Conservation (phyloP, 257 asterid genomes). For the Nicotiana tomentosiformis region DNA sequence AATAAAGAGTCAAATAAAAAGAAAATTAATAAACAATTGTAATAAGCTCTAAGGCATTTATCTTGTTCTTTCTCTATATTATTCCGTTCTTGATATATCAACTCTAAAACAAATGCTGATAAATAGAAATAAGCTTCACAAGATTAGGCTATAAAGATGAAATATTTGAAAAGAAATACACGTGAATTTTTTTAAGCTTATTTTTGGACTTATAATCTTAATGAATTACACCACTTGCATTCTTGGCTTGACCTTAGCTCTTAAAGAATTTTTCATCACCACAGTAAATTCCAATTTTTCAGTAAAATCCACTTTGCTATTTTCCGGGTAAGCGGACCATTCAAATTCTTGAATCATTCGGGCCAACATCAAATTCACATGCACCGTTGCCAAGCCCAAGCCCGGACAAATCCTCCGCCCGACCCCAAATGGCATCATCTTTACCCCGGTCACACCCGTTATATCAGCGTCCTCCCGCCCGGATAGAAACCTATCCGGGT, state of each 20-base stretch:
- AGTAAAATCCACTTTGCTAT: constrained; percentile 58
- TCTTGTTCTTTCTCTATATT: no score
- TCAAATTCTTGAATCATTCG: no score
- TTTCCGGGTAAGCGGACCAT: constrained; percentile 68
- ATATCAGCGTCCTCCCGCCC: constrained; percentile 78
- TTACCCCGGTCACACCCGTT: constrained; percentile 18
- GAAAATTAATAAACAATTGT: no score
- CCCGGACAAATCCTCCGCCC: no score
- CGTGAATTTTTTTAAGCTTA: neutral
- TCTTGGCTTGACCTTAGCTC: constrained; percentile 63
- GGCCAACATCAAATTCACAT: no score
- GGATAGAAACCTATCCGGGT: constrained; percentile 73
- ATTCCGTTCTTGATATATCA: no score
- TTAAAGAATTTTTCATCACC: constrained; percentile 71
- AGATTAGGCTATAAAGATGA: neutral
- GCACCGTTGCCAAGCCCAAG: no score
- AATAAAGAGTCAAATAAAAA: no score
- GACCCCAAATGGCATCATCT: no score
- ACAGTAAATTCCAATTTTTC: constrained; percentile 77
- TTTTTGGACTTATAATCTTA: neutral
- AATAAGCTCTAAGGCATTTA: no score
- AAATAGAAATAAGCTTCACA: neutral
- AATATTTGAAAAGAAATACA: no score
- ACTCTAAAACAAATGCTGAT: no score
- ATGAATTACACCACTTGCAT: constrained; percentile 8